Evolutionary conservation across 305 asterid species (phyloP).

Genomic region (Fraxinus platypoda): DNA sequence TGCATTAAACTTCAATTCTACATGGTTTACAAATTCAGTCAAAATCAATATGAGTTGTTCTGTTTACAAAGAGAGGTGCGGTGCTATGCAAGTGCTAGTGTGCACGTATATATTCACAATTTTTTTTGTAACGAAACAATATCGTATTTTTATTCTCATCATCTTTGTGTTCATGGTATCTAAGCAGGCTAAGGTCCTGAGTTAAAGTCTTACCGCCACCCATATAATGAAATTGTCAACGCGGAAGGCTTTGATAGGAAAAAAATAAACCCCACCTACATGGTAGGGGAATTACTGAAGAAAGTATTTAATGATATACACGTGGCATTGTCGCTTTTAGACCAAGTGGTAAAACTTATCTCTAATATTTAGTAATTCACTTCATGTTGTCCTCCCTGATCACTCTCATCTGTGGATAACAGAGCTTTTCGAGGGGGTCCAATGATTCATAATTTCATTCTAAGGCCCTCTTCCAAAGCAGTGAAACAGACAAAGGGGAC

Average conservation of each 20-base stretch:
- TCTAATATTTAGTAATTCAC: slow-evolving; percentile 5
- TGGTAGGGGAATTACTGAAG: not conserved
- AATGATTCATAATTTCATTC: slow-evolving; percentile 6
- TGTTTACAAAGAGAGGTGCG: no score
- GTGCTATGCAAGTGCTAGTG: no score
- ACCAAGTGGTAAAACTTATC: not conserved
- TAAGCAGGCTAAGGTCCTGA: not conserved
- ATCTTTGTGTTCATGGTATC: not conserved
- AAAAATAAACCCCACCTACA: not conserved
- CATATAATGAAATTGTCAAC: not conserved
- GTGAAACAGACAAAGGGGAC: slow-evolving; percentile 1
- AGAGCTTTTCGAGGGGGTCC: slow-evolving; percentile 6
- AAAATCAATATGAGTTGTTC: no score
- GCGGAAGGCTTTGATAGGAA: not conserved
- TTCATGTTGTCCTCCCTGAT: not conserved
- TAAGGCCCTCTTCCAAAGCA: not conserved
- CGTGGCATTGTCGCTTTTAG: not conserved
- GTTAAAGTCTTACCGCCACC: not conserved
- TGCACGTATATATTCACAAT: not conserved
- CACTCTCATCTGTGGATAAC: slow-evolving; percentile 6
- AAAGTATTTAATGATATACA: not conserved
- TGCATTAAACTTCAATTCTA: not conserved
- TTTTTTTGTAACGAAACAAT: not conserved
- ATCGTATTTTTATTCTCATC: not conserved
- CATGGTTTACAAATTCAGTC: no score